Percentiles rank a stretch among this genome's conserved stretches.
Conservation (phyloP, 345 rosid species). For the Laguncularia racemosa region DNA sequence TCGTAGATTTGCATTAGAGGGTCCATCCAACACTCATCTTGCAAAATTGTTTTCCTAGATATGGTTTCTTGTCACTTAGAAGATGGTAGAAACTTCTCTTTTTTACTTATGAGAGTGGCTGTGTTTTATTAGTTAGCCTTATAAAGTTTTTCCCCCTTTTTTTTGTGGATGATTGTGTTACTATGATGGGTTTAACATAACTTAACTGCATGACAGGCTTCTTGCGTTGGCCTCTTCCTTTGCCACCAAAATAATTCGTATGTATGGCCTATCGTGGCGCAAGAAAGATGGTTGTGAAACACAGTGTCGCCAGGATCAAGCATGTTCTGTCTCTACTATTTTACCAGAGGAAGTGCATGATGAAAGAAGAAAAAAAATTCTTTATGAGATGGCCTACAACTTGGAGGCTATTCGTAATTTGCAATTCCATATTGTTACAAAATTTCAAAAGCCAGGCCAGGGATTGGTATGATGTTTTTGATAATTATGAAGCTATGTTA, state of each 20-base stretch:
- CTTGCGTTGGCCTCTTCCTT: conserved; percentile 70
- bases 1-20: too few species aligned
- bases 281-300: conserved; percentile 35
- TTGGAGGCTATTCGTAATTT: conserved; percentile 75
- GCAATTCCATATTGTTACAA: conserved; percentile 57
- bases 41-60: too few species aligned
- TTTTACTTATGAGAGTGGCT: conserved; percentile 1
- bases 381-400: conserved; percentile 73
- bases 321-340: conserved; percentile 51
- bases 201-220: conserved; percentile 47
- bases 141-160: too few species aligned
- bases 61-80: too few species aligned
- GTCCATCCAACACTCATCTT: too few species aligned
- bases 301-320: conserved; percentile 20
- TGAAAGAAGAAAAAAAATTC: conserved; percentile 38
- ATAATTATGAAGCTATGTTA: conserved; percentile 4
- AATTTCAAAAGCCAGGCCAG: conserved; percentile 63
- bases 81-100: neutral
- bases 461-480: conserved; percentile 40
- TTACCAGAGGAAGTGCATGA: conserved; percentile 27
- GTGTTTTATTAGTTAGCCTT: neutral
- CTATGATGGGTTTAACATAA: conserved; percentile 1
- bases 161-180: too few species aligned
- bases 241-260: conserved; percentile 76
- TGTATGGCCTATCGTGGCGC: conserved; percentile 56